Evolutionary conservation across 2,329 filamentous ascomycete species (phyloP).

Genomic region (Sporothrix euskadiensis): DNA sequence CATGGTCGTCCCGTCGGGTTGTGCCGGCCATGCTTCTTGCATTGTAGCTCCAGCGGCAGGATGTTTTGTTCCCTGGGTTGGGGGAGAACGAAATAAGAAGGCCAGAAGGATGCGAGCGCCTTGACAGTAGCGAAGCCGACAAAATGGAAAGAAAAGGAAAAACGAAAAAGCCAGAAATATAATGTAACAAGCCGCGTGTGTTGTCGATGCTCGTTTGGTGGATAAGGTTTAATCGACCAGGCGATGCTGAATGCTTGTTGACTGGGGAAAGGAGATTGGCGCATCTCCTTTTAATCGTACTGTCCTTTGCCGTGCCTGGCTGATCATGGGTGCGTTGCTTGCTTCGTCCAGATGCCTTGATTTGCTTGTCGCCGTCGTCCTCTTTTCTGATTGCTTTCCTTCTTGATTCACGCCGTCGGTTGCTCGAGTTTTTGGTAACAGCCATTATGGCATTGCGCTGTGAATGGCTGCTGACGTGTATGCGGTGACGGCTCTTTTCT

Average conservation of each 20-base stretch:
- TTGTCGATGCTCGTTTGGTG: conserved; percentile 4
- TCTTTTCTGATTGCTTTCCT: neutral
- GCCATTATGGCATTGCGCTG: neutral
- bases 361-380: neutral
- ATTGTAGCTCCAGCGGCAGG: neutral
- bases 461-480: conserved; percentile 2
- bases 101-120: neutral
- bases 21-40: neutral
- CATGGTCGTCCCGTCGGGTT: neutral
- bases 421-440: neutral
- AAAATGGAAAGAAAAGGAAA: neutral
- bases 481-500: neutral
- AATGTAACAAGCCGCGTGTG: neutral
- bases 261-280: neutral
- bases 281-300: neutral
- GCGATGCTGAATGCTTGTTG: neutral
- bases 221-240: conserved; percentile 11
- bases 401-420: neutral
- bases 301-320: neutral
- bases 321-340: neutral
- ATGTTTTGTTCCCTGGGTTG: conserved; percentile 15
- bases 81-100: neutral
- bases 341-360: neutral
- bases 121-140: neutral
- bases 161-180: neutral